Evolutionary conservation across 2,329 filamentous ascomycete species (phyloP).

Genomic region (Canariomyces notabilis): DNA sequence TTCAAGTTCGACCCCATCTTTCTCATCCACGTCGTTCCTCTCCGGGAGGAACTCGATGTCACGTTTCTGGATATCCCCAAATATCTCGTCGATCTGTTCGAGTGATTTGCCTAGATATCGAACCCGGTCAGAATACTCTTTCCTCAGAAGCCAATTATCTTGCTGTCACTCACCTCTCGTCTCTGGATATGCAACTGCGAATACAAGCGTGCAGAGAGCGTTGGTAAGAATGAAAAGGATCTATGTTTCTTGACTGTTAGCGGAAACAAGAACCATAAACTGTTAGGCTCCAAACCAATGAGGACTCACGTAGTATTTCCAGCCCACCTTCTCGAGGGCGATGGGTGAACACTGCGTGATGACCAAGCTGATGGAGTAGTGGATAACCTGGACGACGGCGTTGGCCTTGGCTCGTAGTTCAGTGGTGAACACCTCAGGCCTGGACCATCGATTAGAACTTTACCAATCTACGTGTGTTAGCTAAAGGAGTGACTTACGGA

Average conservation of each 20-base stretch:
- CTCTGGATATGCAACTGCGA: conserved; percentile 35
- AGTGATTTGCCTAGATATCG: conserved; percentile 33
- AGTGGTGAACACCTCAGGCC: conserved; percentile 38
- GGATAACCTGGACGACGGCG: conserved; percentile 37
- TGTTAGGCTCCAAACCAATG: no score
- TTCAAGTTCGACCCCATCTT: not conserved
- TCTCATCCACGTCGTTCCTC: not conserved
- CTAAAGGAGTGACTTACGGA: conserved; percentile 29
- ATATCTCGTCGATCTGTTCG: conserved; percentile 38
- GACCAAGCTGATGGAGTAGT: conserved; percentile 37
- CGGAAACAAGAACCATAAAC: accelerated
- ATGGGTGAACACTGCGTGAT: conserved; percentile 40
- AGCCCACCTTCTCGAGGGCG: conserved; percentile 34
- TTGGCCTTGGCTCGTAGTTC: conserved; percentile 39
- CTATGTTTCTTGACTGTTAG: conserved; percentile 16
- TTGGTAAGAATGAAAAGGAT: conserved; percentile 38
- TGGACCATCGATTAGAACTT: conserved; percentile 9
- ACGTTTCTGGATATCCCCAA: conserved; percentile 32
- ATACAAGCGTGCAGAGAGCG: conserved; percentile 33
- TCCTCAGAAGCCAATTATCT: not conserved
- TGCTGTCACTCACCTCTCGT: conserved; percentile 29
- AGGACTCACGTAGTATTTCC: conserved; percentile 36
- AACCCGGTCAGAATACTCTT: conserved; percentile 9
- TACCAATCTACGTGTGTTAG: not conserved
- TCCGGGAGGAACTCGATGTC: conserved; percentile 1